Conservation (phyloP, 768 basidiomycete genomes). For the Lentinula aciculospora region DNA sequence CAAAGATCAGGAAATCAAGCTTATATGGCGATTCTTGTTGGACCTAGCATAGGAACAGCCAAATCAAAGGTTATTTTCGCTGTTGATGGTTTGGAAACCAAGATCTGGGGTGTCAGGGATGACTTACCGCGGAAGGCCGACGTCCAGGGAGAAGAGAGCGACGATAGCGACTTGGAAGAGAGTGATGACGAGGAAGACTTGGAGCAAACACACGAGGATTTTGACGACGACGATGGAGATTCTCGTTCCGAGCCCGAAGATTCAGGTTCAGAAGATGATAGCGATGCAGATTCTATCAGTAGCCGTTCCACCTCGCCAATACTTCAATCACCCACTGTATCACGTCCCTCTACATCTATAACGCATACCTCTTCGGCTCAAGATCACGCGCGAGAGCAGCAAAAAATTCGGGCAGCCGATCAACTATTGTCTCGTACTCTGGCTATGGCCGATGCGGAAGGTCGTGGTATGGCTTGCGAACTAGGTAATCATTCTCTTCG, state of each 20-base stretch:
- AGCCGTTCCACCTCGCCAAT: slow-evolving; percentile 12
- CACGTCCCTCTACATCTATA: neutral
- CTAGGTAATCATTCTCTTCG: slow-evolving; percentile 18
- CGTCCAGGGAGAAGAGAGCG: slow-evolving; percentile 8
- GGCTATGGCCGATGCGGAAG: slow-evolving; percentile 25
- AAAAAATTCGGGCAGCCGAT: slow-evolving; percentile 26
- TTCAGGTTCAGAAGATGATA: neutral
- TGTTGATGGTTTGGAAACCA: slow-evolving; percentile 59
- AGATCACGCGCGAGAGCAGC: slow-evolving; percentile 19
- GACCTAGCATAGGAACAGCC: slow-evolving; percentile 57
- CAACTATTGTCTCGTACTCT: slow-evolving; percentile 30
- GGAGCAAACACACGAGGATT: slow-evolving; percentile 10
- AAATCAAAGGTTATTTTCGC: slow-evolving; percentile 57
- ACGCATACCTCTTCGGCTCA: slow-evolving; percentile 13
- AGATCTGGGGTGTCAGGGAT: slow-evolving; percentile 30
- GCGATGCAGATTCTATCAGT: slow-evolving; percentile 1
- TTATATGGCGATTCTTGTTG: slow-evolving; percentile 60
- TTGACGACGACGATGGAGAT: slow-evolving; percentile 3
- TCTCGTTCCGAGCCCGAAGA: neutral
- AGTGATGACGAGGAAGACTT: slow-evolving; percentile 15
- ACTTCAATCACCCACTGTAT: slow-evolving; percentile 7
- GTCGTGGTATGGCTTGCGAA: slow-evolving; percentile 29
- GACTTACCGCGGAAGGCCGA: slow-evolving; percentile 10
- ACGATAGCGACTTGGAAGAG: slow-evolving; percentile 15
- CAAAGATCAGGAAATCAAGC: slow-evolving; percentile 21